Evolutionary conservation across 768 basidiomycete genomes (phyloP).

Genomic region (Suillus lakei): DNA sequence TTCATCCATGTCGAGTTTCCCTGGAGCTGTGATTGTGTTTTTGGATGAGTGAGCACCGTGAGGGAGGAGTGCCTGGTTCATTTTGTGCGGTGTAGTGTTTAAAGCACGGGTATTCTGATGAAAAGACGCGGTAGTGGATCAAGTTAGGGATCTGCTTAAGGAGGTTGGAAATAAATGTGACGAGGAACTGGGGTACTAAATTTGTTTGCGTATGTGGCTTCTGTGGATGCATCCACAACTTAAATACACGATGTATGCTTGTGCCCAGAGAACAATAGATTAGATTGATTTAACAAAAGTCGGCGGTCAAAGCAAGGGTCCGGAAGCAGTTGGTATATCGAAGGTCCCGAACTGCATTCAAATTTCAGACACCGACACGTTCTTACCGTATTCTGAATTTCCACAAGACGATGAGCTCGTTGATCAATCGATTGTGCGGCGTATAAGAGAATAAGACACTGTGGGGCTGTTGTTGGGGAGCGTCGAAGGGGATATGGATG

Average conservation of each 20-base stretch:
- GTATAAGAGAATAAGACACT: slow-evolving; percentile 61
- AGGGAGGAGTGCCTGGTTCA: neutral
- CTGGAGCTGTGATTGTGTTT: neutral
- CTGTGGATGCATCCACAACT: neutral
- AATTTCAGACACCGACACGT: slow-evolving; percentile 69
- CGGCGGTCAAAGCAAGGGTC: slow-evolving; percentile 1
- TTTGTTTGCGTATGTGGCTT: neutral
- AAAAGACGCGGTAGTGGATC: neutral
- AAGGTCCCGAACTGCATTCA: too few relatives aligned
- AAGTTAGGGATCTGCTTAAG: neutral
- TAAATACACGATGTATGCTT: neutral
- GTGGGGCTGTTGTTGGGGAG: slow-evolving; percentile 77
- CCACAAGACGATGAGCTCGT: slow-evolving; percentile 82
- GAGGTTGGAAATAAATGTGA: neutral
- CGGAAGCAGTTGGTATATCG: too few relatives aligned
- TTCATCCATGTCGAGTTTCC: slow-evolving; percentile 14
- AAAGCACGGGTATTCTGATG: neutral
- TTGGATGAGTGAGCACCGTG: neutral
- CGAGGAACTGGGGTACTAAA: neutral
- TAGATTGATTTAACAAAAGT: neutral
- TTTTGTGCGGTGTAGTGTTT: neutral
- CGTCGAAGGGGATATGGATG: slow-evolving; percentile 79
- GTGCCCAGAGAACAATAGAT: slow-evolving; percentile 5
- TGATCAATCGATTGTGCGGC: slow-evolving; percentile 63
- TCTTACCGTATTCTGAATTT: slow-evolving; percentile 57